Conservation (phyloP, 345 rosid species). For the Moricandia arvensis region DNA sequence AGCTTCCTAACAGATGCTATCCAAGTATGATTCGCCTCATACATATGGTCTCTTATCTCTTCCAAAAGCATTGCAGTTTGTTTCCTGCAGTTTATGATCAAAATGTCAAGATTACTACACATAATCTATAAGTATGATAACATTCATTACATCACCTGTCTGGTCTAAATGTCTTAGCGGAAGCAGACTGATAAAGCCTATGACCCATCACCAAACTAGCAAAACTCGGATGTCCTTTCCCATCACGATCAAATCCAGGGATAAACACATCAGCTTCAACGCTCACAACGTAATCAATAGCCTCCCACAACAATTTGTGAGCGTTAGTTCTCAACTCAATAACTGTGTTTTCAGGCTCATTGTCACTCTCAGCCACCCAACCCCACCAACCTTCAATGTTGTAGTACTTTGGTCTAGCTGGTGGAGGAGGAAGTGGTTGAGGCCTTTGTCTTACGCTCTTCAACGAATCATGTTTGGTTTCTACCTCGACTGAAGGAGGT, state of each 20-base stretch:
- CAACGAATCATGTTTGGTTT: constrained; percentile 59
- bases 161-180: constrained; percentile 77
- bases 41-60: constrained; percentile 59
- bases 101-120: not conserved
- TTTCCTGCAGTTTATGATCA: constrained; percentile 47
- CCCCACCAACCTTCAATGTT: constrained; percentile 99
- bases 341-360: constrained; percentile 95
- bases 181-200: constrained; percentile 84
- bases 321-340: constrained; percentile 95
- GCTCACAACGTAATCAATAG: constrained; percentile 75
- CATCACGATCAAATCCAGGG: constrained; percentile 87
- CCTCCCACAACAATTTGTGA: constrained; percentile 95
- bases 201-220: constrained; percentile 96
- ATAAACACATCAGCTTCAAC: constrained; percentile 94
- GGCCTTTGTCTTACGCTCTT: constrained; percentile 76
- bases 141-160: constrained; percentile 61
- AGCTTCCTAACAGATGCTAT: constrained; percentile 66
- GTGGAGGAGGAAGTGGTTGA: constrained; percentile 97
- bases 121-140: not conserved
- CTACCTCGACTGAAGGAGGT: constrained; percentile 54
- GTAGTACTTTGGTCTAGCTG: constrained; percentile 81
- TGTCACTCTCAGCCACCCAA: constrained; percentile 99
- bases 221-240: constrained; percentile 91
- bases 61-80: constrained; percentile 63
- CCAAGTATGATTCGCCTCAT: constrained; percentile 88